phyloP scores from a whole-genome alignment of 2,329 filamentous ascomycete species.

The Ophiostoma pallidulum region DNA sequence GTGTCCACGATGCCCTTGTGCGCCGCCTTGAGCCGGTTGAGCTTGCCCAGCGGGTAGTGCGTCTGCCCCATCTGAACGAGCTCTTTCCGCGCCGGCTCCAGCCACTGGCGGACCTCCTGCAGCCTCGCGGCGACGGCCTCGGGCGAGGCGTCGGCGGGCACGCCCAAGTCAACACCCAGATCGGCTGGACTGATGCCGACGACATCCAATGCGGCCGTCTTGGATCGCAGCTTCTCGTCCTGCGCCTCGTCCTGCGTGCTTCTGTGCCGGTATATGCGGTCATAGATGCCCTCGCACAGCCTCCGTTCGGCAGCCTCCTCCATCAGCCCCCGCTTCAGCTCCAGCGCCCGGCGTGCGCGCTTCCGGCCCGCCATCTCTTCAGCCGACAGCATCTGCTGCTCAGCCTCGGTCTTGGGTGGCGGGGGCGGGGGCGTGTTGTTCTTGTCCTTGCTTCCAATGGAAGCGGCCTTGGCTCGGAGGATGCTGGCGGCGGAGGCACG shows the following conservation, averaged over 20 bases:
- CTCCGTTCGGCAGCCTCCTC: slow-evolving; percentile 89
- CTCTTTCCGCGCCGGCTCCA: slow-evolving; percentile 61
- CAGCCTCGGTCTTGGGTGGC: slow-evolving; percentile 30
- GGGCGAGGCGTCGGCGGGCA: slow-evolving; percentile 39
- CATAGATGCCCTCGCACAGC: slow-evolving; percentile 76
- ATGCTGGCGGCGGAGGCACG: slow-evolving; percentile 47
- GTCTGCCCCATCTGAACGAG: slow-evolving; percentile 77
- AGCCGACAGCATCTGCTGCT: slow-evolving; percentile 83
- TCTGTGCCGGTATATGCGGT: slow-evolving; percentile 81
- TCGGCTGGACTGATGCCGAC: slow-evolving; percentile 85
- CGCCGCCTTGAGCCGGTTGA: slow-evolving; percentile 76
- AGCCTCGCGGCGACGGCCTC: slow-evolving; percentile 50
- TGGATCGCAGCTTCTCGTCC: slow-evolving; percentile 88
- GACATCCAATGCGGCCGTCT: slow-evolving; percentile 81
- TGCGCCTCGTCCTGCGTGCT: slow-evolving; percentile 89
- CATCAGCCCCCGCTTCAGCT: slow-evolving; percentile 64
- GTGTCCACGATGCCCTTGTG: slow-evolving; percentile 95
- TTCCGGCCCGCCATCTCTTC: slow-evolving; percentile 75
- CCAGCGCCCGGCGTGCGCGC: slow-evolving; percentile 65
- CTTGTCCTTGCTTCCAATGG: slow-evolving; percentile 43
- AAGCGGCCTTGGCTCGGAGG: slow-evolving; percentile 45
- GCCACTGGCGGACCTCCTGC: slow-evolving; percentile 60
- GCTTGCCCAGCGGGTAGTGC: slow-evolving; percentile 80
- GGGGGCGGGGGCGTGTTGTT: slow-evolving; percentile 28
- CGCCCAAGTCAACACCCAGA: slow-evolving; percentile 65